Evolutionary conservation across 495 filamentous ascomycete genomes (phyloP), one percentile per base, ranked within the genome.

Genomic region (Penicillium coprophilum): DNA sequence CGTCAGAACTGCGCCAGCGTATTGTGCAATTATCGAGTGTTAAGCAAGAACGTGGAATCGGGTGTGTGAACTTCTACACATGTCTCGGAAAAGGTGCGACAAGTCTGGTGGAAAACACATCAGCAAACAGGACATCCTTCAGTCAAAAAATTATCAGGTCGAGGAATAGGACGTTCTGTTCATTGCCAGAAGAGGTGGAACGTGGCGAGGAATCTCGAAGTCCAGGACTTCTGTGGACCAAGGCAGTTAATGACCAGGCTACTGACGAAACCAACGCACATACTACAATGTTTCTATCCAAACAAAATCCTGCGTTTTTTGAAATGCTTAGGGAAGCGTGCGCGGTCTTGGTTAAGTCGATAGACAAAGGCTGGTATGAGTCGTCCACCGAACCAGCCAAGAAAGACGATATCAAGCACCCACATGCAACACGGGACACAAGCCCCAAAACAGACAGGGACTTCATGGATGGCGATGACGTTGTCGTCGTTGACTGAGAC

Each of bases 51-150:
- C 71, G 74, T 17, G 72, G 77, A 8, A 80, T 96, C 30, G 85
- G 87, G 3, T 93, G 89, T 61, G 83, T 82, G 27, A 88, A 95
- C 62, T 79, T 96, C 20, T 95, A 93, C 64, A 97, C 93, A 6
- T 81, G 84, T 32, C 82, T 97, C 17, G 93, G 92, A 4, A 80
- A 81, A 63, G 83, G 74, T 24, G 88, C 82, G 23, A 55, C 62
- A 0, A 62, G 71, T 12, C 60, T 75, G 11, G 68, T 77, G n/a
- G 68, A 72, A 50, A 72, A 67, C 20, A 60, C 39, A 27, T 60
- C 43, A 7, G 34, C 61, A 23, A 64, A 59, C 23, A 62, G 65
- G 28, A 65, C 70, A 10, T 68, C 70, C 0, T 72, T 77, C 55
- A 74, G 66, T 50, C 67, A 74, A 43, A 71, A 66, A 31, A 75